Conservation (phyloP, 495 filamentous ascomycete genomes). For the Talaromyces stipitatus region DNA sequence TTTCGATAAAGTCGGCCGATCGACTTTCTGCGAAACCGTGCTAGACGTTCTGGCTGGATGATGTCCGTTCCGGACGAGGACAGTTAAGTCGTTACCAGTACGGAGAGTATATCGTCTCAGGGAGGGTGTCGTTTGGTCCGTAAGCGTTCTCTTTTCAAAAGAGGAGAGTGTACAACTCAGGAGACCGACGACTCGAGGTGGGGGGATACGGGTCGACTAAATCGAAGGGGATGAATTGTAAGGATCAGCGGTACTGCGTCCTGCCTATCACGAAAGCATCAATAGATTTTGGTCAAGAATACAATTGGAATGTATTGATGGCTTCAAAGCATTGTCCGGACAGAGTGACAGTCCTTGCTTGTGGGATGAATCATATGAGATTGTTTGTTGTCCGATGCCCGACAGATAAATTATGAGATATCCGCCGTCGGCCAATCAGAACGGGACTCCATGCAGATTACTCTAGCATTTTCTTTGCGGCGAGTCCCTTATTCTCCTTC, state of each 20-base stretch:
- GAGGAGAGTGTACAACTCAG: background rate
- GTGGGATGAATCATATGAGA: background rate
- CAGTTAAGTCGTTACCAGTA: background rate
- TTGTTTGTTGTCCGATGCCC: background rate
- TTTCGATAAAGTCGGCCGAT: conserved; percentile 8
- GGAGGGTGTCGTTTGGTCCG: background rate
- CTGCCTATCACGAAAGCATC: background rate
- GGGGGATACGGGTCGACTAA: background rate
- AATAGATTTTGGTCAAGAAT: background rate
- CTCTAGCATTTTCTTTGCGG: background rate
- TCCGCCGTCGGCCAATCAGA: background rate
- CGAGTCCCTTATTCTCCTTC: background rate
- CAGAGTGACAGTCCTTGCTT: background rate
- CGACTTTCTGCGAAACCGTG: background rate
- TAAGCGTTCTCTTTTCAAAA: background rate
- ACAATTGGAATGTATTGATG: background rate
- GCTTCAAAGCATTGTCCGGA: background rate
- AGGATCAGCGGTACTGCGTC: background rate
- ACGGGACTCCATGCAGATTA: background rate
- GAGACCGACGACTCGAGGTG: background rate
- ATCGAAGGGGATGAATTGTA: too few species aligned
- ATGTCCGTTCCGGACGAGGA: background rate
- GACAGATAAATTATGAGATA: background rate
- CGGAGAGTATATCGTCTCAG: background rate
- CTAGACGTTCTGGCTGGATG: background rate